Evolutionary conservation across 2,329 filamentous ascomycete genomes (phyloP).

Genomic region (Xylariaceae sp.): DNA sequence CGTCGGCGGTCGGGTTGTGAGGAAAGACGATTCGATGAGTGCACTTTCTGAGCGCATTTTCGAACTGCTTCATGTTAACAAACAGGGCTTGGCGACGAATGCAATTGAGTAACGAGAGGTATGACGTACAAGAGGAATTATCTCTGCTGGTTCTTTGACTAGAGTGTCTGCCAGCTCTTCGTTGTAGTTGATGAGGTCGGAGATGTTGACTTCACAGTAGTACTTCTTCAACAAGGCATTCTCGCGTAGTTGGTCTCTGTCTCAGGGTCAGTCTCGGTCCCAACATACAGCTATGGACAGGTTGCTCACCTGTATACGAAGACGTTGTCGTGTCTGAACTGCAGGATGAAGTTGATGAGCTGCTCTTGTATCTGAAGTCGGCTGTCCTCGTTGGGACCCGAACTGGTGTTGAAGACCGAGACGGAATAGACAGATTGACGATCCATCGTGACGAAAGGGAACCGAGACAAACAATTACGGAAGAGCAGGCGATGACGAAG

Average conservation of each 20-base stretch:
- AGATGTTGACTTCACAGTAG: conserved; percentile 93
- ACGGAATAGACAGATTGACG: conserved; percentile 80
- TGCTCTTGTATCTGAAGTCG: conserved; percentile 69
- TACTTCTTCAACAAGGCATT: conserved; percentile 93
- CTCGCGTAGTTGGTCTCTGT: conserved; percentile 87
- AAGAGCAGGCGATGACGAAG: not conserved
- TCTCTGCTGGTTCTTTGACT: conserved; percentile 82
- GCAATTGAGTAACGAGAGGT: too few species aligned
- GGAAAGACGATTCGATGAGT: conserved; percentile 92
- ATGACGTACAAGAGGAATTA: conserved; percentile 76
- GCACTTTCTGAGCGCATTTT: conserved; percentile 81
- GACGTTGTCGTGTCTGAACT: conserved; percentile 88
- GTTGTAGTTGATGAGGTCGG: conserved; percentile 91
- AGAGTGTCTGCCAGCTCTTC: conserved; percentile 90
- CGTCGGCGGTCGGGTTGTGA: conserved; percentile 56
- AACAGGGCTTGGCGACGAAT: not conserved
- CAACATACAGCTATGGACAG: not conserved
- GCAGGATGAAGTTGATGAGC: conserved; percentile 85
- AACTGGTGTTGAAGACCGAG: conserved; percentile 68
- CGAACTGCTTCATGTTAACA: conserved; percentile 58
- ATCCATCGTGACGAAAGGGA: conserved; percentile 58
- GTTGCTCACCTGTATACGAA: conserved; percentile 82
- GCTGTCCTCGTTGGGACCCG: conserved; percentile 62
- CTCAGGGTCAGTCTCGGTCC: conserved; percentile 27
- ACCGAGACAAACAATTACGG: not conserved